Percentiles rank a stretch among this genome's conserved stretches.
These are phyloP conservation scores for Plasmopara muralis DNA, from an alignment of 352 stramenopile genomes.

Conservation along the genomic window DNA sequence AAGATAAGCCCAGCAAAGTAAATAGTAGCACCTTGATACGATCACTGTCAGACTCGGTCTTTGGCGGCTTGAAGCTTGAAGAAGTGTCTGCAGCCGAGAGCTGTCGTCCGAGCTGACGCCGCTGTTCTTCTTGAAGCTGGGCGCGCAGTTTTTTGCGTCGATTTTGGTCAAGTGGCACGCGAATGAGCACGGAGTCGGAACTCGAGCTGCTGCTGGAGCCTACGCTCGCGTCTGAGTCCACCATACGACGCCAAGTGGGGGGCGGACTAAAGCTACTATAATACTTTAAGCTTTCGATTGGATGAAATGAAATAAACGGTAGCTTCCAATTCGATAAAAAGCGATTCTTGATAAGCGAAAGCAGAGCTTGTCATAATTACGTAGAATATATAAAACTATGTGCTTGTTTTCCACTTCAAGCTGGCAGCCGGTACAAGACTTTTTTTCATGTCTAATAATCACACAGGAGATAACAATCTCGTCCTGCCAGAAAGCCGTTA, in stretches of 20 bases:
- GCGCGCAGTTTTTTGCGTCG: constrained; percentile 52
- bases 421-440: too few relatives aligned
- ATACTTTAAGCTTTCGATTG: neutral
- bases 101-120: constrained; percentile 15
- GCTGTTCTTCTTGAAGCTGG: constrained; percentile 41
- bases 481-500: too few relatives aligned
- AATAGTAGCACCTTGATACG: constrained; percentile 12
- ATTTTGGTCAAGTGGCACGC: constrained; percentile 54
- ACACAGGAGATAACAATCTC: too few relatives aligned
- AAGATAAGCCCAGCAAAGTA: neutral
- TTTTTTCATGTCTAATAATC: too few relatives aligned
- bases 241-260: constrained; percentile 13
- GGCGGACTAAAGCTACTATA: neutral
- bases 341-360: too few relatives aligned
- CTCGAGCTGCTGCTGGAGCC: constrained; percentile 59
- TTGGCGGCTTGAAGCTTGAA: constrained; percentile 1
- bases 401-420: too few relatives aligned
- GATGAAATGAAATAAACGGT: neutral
- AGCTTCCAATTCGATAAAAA: too few relatives aligned
- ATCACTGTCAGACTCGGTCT: constrained; percentile 14
- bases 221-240: constrained; percentile 34
- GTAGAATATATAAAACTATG: too few relatives aligned
- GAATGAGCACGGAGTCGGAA: constrained; percentile 71
- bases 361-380: too few relatives aligned
- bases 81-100: neutral